phyloP scores from a whole-genome alignment of 192 early-diverging fungal genomes.

The Thamnidium elegans region DNA sequence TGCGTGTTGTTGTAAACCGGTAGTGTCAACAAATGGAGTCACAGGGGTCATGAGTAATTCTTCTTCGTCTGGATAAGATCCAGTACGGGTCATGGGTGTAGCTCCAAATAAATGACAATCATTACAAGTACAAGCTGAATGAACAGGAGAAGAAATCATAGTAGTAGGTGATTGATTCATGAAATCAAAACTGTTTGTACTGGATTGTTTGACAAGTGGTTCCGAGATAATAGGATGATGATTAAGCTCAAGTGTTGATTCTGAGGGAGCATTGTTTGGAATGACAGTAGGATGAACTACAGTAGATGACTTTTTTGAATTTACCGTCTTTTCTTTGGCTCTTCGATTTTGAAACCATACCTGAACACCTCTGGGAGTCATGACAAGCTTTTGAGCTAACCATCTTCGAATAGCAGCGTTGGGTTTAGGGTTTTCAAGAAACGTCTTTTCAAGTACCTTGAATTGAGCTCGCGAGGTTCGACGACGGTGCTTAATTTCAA shows the following conservation, averaged over 20 bases:
- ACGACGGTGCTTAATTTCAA: slow-evolving; percentile 69
- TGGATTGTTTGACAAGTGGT: slow-evolving; percentile 7
- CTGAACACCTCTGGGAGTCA: slow-evolving; percentile 71
- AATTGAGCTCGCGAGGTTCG: slow-evolving; percentile 74
- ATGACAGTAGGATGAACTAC: not conserved
- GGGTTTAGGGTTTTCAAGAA: slow-evolving; percentile 61
- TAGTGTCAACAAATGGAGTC: not conserved
- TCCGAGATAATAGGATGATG: not conserved
- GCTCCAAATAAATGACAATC: not conserved
- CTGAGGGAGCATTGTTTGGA: not conserved
- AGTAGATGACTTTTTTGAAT: not conserved
- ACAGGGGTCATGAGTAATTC: slow-evolving; percentile 16
- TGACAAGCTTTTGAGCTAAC: slow-evolving; percentile 62
- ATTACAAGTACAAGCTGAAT: not conserved
- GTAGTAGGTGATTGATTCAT: no score
- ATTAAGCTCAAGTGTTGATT: not conserved
- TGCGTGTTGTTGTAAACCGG: not conserved
- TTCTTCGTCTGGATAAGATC: slow-evolving; percentile 18
- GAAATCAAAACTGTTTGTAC: not conserved
- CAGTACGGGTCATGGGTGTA: slow-evolving; percentile 4
- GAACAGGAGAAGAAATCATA: not conserved
- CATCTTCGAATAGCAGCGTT: slow-evolving; percentile 55
- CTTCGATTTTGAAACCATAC: slow-evolving; percentile 90
- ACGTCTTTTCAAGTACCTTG: slow-evolving; percentile 66
- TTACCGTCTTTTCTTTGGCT: slow-evolving; percentile 72